Evolutionary conservation across 2,329 filamentous ascomycete species (phyloP), one percentile per base, ranked within the genome.

Genomic region (Fusarium mundagurra): DNA sequence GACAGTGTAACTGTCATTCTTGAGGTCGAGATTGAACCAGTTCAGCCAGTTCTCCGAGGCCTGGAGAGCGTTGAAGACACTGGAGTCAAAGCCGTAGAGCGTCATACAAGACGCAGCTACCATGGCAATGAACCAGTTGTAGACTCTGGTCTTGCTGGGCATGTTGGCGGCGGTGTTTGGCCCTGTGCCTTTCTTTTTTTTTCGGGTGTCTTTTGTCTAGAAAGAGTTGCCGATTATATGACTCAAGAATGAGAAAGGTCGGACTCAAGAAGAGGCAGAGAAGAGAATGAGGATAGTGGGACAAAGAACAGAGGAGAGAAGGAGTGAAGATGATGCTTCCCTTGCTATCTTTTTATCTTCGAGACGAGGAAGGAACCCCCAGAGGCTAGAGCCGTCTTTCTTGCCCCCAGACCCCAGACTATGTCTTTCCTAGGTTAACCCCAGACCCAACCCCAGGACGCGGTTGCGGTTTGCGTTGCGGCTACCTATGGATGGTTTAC

Each of bases 21-120:
- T 81, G 13, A 78, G 61, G 66, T 86, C 79, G 55, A 87, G 78
- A 75, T 91, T 84, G 81, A 93, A 92, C 83, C 88, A 93, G 24
- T 83, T 84, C 18, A 90, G 83, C 92, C 92, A 94, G 80, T 93
- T 88, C 20, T 89, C 81, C 3, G 90, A 92, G 38, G 89, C 90
- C 81, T 93, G 92, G 11, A 93, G 88, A 10, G 91, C 91, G 80
- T 94, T 94, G 85, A 91, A 94, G 53, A 93, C 91, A 43, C 91
- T 92, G 4, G 92, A 91, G 86, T 93, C 92, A 80, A 93, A 93
- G 65, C 92, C 92, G 80, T 93, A 93, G 50, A 94, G 86, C 29
- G 93, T 91, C 92, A 93, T 93, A 81, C 91, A 93, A 80, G 91
- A 90, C 77, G 92, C 91, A 64, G 92, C 92, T 73, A 93, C 89